Base-by-base conservation (phyloP, 306 rosid genomes). In the Castanospermum australe region DNA sequence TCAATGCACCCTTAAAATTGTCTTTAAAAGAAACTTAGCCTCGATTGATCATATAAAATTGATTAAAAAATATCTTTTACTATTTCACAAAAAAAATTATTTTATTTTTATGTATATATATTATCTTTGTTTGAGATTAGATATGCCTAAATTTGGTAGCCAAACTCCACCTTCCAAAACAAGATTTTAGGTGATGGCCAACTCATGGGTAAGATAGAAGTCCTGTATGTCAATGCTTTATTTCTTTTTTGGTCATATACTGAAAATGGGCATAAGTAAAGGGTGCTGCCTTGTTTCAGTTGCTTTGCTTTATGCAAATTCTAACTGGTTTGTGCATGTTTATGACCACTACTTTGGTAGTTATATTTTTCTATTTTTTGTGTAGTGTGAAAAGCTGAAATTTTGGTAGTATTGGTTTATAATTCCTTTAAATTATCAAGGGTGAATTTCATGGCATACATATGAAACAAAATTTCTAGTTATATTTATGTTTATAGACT, bases 61-160 rank as follows among this genome's bases (percentile, higher is more conserved):
- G n/a, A n/a, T n/a, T n/a, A n/a, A n/a, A n/a, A n/a, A n/a, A n/a
- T n/a, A n/a, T n/a, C n/a, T n/a, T n/a, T n/a, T n/a, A n/a, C n/a
- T n/a, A n/a, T n/a, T n/a, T n/a, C n/a, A n/a, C n/a, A n/a, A n/a
- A n/a, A n/a, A n/a, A n/a, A n/a, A n/a, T n/a, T n/a, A n/a, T n/a
- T n/a, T n/a, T n/a, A n/a, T n/a, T n/a, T n/a, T n/a, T n/a, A n/a
- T n/a, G n/a, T n/a, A n/a, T n/a, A n/a, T n/a, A n/a, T n/a, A n/a
- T n/a, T n/a, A n/a, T n/a, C n/a, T n/a, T n/a, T n/a, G n/a, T n/a
- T n/a, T n/a, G 52, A 47, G 5, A 47, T 3, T 30, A 30, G 12
- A 65, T 2, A 28, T 28, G 69, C 68, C 76, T 67, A 55, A 67
- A 25, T 55, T 78, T 55, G 69, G 82, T 21, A 44, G 60, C 68